These are phyloP conservation scores for Plenodomus lindquistii DNA, from an alignment of 2,329 filamentous ascomycete species.

Conservation along the genomic window DNA sequence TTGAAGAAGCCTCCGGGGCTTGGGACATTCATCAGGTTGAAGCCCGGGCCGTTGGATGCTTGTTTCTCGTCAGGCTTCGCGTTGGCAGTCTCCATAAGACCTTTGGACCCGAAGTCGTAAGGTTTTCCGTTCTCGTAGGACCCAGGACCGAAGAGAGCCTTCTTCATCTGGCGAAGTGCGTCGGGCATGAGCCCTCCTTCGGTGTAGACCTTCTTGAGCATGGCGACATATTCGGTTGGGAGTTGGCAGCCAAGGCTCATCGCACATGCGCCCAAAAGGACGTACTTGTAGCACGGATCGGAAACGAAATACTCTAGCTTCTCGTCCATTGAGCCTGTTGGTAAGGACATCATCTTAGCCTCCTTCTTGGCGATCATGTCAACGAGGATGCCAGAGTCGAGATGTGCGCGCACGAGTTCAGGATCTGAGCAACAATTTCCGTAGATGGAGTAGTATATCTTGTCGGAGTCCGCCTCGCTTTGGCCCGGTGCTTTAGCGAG, in stretches of 20 bases:
- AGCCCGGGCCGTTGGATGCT: slow-evolving; percentile 2
- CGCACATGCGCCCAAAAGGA: slow-evolving; percentile 23
- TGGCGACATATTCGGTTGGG: slow-evolving; percentile 7
- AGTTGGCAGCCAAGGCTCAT: slow-evolving; percentile 23
- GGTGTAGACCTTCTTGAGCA: slow-evolving; percentile 24
- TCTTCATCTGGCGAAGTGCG: slow-evolving; percentile 20
- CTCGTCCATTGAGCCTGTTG: slow-evolving; percentile 4
- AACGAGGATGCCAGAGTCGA: slow-evolving; percentile 19
- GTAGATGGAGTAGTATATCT: slow-evolving; percentile 15
- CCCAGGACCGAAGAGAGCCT: slow-evolving; percentile 22
- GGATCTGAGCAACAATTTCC: slow-evolving; percentile 9
- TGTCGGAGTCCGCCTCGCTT: slow-evolving; percentile 4
- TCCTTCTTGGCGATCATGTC: slow-evolving; percentile 15
- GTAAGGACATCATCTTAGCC: slow-evolving; percentile 11
- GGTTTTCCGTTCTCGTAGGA: slow-evolving; percentile 17
- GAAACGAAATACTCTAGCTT: slow-evolving; percentile 2
- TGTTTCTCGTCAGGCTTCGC: not conserved
- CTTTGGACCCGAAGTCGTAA: slow-evolving; percentile 25
- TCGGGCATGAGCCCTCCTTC: slow-evolving; percentile 18
- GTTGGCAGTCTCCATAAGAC: slow-evolving; percentile 12
- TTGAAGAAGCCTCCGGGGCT: slow-evolving; percentile 16
- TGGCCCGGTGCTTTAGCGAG: slow-evolving; percentile 14
- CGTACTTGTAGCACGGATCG: slow-evolving; percentile 21
- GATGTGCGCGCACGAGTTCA: slow-evolving; percentile 19
- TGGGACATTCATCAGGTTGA: slow-evolving; percentile 14